These are phyloP conservation scores for Blepharisma undulans DNA, from an alignment of 169 alveolate species.

Conservation along the genomic window DNA sequence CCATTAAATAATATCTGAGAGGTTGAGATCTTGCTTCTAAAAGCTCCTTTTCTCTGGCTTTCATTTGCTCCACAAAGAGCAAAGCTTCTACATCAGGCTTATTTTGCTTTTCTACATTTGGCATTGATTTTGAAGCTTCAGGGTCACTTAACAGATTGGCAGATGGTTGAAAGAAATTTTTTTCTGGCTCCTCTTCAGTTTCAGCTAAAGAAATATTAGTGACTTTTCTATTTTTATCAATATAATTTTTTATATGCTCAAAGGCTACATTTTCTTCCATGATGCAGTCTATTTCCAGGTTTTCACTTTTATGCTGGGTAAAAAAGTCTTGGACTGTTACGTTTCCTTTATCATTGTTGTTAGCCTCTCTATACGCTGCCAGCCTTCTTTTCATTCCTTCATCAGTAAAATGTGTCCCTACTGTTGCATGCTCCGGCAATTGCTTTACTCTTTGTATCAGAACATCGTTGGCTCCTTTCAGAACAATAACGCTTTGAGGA, in stretches of 20 bases:
- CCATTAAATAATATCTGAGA: slow-evolving; percentile 83
- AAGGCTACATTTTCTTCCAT: slow-evolving; percentile 46
- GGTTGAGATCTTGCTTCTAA: slow-evolving; percentile 67
- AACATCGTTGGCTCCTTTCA: slow-evolving; percentile 1
- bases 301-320: slow-evolving; percentile 54
- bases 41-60: slow-evolving; percentile 58
- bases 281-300: slow-evolving; percentile 27
- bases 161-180: neutral
- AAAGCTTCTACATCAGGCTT: slow-evolving; percentile 60
- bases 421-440: slow-evolving; percentile 3
- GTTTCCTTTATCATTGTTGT: slow-evolving; percentile 53
- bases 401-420: slow-evolving; percentile 45
- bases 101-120: neutral
- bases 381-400: slow-evolving; percentile 63
- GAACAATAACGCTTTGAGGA: neutral
- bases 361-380: slow-evolving; percentile 34
- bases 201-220: neutral
- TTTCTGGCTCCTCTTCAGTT: neutral
- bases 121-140: neutral
- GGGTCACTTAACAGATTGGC: neutral
- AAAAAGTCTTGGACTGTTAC: slow-evolving; percentile 48
- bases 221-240: slow-evolving; percentile 45
- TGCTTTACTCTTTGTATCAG: slow-evolving; percentile 31
- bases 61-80: slow-evolving; percentile 52
- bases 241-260: slow-evolving; percentile 44